Percentiles rank a stretch among this genome's conserved stretches.
Conservation (phyloP, 768 basidiomycete species). For the Leccinum obscurum region DNA sequence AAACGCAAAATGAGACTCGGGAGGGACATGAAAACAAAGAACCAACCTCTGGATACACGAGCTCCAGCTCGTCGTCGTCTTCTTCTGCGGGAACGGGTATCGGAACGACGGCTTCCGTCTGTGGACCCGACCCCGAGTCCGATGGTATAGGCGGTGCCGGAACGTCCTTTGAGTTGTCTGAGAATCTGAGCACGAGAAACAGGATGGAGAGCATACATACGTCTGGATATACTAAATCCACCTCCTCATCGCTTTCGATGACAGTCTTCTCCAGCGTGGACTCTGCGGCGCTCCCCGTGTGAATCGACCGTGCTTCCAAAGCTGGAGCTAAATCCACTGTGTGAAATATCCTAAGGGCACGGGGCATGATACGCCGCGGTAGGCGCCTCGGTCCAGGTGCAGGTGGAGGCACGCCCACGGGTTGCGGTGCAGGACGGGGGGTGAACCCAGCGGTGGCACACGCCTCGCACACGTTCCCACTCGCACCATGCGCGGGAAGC, state of each 20-base stretch:
- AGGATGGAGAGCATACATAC: conserved; percentile 7
- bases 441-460: conserved; percentile 14
- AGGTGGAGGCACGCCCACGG: neutral
- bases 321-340: neutral
- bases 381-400: neutral
- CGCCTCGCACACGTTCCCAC: conserved; percentile 11
- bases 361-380: neutral
- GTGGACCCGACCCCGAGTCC: neutral
- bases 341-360: neutral
- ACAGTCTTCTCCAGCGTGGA: neutral
- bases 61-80: conserved; percentile 14
- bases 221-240: conserved; percentile 26
- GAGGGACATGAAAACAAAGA: neutral
- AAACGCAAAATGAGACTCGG: neutral
- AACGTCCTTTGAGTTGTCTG: conserved; percentile 7
- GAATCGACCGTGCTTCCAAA: too few relatives aligned
- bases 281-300: neutral
- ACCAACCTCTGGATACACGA: conserved; percentile 20
- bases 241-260: conserved; percentile 6
- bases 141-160: neutral
- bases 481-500: neutral
- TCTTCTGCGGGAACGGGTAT: neutral
- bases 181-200: neutral
- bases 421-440: neutral
- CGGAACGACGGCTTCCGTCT: too few relatives aligned